Conservation (phyloP, 495 filamentous ascomycete species). For the Parmelia sp. region DNA sequence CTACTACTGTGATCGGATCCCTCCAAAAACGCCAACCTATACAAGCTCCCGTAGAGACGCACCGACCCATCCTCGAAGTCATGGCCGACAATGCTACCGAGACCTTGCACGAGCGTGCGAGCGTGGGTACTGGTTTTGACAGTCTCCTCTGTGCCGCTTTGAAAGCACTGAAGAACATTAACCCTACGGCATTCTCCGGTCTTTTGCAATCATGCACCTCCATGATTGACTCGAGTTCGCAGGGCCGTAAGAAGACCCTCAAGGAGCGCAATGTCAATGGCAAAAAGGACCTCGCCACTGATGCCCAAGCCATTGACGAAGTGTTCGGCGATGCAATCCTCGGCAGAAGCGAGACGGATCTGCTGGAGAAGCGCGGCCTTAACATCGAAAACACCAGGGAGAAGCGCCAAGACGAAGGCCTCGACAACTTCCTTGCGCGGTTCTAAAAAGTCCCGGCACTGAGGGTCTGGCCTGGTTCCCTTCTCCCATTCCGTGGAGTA, state of each 20-base stretch:
- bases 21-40: neutral
- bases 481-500: neutral
- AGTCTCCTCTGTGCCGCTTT: conserved; percentile 1
- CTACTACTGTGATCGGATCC: neutral
- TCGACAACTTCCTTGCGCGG: neutral
- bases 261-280: neutral
- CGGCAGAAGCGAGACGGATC: neutral
- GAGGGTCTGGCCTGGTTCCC: neutral
- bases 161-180: neutral
- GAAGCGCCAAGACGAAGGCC: neutral
- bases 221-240: neutral
- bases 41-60: neutral
- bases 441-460: neutral
- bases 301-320: neutral
- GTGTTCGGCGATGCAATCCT: neutral
- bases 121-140: neutral
- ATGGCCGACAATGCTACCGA: neutral
- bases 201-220: conserved; percentile 2
- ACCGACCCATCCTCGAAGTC: neutral
- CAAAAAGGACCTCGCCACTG: neutral
- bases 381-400: neutral
- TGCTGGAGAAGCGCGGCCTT: neutral
- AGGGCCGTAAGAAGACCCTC: neutral
- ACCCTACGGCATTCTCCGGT: neutral
- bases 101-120: neutral